Conservation (phyloP, 768 basidiomycete genomes). For the Suillus placidus region DNA sequence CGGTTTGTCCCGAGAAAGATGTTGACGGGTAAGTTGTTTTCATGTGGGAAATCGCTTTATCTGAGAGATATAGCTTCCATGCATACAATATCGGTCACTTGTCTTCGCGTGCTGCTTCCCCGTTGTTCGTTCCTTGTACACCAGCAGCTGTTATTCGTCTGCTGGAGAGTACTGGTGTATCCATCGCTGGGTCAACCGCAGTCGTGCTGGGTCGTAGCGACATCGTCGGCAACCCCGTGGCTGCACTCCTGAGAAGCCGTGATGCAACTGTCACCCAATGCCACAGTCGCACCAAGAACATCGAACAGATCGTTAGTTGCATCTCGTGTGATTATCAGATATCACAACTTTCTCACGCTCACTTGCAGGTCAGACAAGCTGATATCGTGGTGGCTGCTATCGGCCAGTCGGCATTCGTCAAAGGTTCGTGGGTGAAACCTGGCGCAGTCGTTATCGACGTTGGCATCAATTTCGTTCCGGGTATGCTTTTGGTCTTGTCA, state of each 20-base stretch:
- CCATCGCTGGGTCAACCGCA: constrained; percentile 75
- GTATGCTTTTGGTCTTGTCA: constrained; percentile 40
- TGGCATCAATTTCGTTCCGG: constrained; percentile 94
- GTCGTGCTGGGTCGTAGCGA: constrained; percentile 97
- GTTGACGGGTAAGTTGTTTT: constrained; percentile 79
- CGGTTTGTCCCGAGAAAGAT: constrained; percentile 92
- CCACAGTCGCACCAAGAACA: constrained; percentile 86
- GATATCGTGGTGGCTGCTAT: constrained; percentile 98
- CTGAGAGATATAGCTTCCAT: constrained; percentile 70
- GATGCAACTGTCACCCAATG: constrained; percentile 99
- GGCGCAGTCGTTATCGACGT: constrained; percentile 97
- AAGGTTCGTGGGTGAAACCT: constrained; percentile 93
- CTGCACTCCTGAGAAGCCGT: constrained; percentile 83
- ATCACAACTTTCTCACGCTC: constrained; percentile 11
- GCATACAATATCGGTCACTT: constrained; percentile 98
- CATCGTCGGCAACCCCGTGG: constrained; percentile 96
- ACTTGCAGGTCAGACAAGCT: constrained; percentile 72
- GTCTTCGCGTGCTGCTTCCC: constrained; percentile 84
- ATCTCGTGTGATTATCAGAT: constrained; percentile 14
- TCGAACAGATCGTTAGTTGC: constrained; percentile 71
- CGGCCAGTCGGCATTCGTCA: constrained; percentile 86
- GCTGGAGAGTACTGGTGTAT: constrained; percentile 81
- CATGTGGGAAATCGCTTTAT: constrained; percentile 14
- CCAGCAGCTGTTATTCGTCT: constrained; percentile 91
- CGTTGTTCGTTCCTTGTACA: constrained; percentile 94